phyloP scores from a whole-genome alignment of 2,329 filamentous ascomycete genomes.

The Pseudodiploospora longispora region DNA sequence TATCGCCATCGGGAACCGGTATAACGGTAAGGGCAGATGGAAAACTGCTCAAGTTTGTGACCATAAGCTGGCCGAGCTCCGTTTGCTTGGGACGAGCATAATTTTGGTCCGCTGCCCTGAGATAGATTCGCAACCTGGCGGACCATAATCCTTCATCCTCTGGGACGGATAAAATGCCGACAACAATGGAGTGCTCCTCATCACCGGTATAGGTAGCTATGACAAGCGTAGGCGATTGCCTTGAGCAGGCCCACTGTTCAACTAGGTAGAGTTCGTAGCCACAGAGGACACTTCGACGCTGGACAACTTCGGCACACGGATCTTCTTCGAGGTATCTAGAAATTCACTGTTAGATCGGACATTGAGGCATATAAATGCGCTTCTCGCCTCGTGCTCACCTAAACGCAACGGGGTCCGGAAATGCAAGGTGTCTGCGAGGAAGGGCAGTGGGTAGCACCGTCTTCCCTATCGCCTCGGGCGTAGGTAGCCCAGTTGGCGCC shows the following conservation, averaged over 20 bases:
- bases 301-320: constrained; percentile 62
- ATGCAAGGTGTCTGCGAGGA: constrained; percentile 40
- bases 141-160: constrained; percentile 76
- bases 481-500: constrained; percentile 12
- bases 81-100: constrained; percentile 81
- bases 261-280: constrained; percentile 93
- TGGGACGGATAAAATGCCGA: constrained; percentile 74
- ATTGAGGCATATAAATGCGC: no score
- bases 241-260: constrained; percentile 95
- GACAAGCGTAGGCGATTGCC: constrained; percentile 80
- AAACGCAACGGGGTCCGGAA: constrained; percentile 52
- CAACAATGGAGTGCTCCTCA: constrained; percentile 65
- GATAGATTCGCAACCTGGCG: constrained; percentile 69
- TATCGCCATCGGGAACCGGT: constrained; percentile 76
- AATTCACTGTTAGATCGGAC: background rate
- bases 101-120: constrained; percentile 75
- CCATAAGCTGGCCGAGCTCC: constrained; percentile 74
- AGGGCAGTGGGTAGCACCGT: constrained; percentile 14
- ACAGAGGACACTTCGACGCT: constrained; percentile 59
- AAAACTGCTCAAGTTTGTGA: constrained; percentile 88
- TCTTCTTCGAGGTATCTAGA: constrained; percentile 78
- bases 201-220: constrained; percentile 93
- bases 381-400: constrained; percentile 28
- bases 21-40: constrained; percentile 92
- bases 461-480: constrained; percentile 5